These are phyloP conservation scores for Mycena pura DNA, from an alignment of 768 basidiomycete genomes.

Conservation along the genomic window DNA sequence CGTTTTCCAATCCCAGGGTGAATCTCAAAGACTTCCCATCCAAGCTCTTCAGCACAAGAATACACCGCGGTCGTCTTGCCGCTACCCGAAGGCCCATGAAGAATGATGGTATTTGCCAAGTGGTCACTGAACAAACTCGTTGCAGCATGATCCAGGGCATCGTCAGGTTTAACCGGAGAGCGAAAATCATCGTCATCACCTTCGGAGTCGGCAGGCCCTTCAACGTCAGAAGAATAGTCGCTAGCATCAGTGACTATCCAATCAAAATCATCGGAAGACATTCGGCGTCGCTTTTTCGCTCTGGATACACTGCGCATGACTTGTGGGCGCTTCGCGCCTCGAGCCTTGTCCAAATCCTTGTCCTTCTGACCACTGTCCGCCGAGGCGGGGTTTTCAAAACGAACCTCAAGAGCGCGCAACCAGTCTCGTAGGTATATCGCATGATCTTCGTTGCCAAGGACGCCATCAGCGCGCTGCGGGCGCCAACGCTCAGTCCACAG, in stretches of 20 bases:
- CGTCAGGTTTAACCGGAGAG: conserved; percentile 37
- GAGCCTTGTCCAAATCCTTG: conserved; percentile 30
- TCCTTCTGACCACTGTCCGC: conserved; percentile 33
- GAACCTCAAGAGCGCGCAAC: conserved; percentile 74
- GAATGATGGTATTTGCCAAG: conserved; percentile 86
- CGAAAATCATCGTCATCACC: conserved; percentile 60
- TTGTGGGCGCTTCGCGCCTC: conserved; percentile 63
- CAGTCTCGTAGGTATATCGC: conserved; percentile 80
- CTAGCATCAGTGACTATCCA: conserved; percentile 28
- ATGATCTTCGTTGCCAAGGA: conserved; percentile 78
- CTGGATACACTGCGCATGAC: conserved; percentile 61
- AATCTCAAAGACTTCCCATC: conserved; percentile 97
- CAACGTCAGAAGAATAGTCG: conserved; percentile 23
- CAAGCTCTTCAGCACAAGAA: conserved; percentile 92
- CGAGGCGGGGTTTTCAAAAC: conserved; percentile 41
- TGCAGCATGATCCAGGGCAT: conserved; percentile 34
- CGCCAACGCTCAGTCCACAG: conserved; percentile 81
- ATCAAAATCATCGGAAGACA: conserved; percentile 45
- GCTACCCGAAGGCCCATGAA: conserved; percentile 80
- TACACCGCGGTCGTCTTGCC: conserved; percentile 95
- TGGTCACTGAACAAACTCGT: conserved; percentile 43
- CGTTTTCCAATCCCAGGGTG: conserved; percentile 95
- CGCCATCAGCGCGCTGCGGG: conserved; percentile 73
- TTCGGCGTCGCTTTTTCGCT: conserved; percentile 58
- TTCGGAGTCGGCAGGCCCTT: background rate